Evolutionary conservation across 1,139 yeast species (phyloP).

Genomic region (Sugiyamaella castrensis): DNA sequence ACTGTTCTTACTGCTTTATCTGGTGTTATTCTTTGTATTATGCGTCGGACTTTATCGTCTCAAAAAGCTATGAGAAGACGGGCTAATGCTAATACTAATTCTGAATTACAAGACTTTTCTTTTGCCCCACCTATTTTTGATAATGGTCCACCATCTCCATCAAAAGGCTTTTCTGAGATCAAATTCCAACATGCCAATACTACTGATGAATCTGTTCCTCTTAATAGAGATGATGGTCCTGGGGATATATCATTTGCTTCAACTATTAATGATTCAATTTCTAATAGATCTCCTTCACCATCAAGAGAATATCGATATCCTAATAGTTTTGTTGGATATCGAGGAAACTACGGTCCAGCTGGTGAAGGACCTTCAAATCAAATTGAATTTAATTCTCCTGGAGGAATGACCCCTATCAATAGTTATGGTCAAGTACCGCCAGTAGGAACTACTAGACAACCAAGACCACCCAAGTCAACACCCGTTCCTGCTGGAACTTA

Average conservation of each 20-base stretch:
- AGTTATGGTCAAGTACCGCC: not conserved
- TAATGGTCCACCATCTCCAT: conserved; percentile 9
- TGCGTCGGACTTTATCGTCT: conserved; percentile 52
- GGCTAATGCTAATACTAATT: conserved; percentile 22
- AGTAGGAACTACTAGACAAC: not conserved
- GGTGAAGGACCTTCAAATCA: conserved; percentile 12
- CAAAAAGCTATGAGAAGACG: conserved; percentile 41
- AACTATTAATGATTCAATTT: conserved; percentile 12
- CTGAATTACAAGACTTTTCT: conserved; percentile 27
- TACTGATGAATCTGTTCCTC: conserved; percentile 10
- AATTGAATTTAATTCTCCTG: conserved; percentile 7
- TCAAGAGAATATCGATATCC: conserved; percentile 20
- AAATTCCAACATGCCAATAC: conserved; percentile 12
- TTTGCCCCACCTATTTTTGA: conserved; percentile 14
- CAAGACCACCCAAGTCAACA: conserved; percentile 7
- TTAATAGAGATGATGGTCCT: conserved; percentile 1
- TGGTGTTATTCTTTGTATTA: conserved; percentile 45
- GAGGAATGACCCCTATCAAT: conserved; percentile 6
- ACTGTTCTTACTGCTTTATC: conserved; percentile 45
- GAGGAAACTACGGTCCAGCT: conserved; percentile 10
- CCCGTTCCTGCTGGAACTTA: conserved; percentile 35
- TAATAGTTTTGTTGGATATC: conserved; percentile 7
- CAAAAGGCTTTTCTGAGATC: conserved; percentile 12
- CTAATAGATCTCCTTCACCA: conserved; percentile 22
- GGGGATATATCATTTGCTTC: conserved; percentile 16